These are phyloP conservation scores for Spatholobus suberectus DNA, from an alignment of 306 rosid species.

Conservation along the genomic window DNA sequence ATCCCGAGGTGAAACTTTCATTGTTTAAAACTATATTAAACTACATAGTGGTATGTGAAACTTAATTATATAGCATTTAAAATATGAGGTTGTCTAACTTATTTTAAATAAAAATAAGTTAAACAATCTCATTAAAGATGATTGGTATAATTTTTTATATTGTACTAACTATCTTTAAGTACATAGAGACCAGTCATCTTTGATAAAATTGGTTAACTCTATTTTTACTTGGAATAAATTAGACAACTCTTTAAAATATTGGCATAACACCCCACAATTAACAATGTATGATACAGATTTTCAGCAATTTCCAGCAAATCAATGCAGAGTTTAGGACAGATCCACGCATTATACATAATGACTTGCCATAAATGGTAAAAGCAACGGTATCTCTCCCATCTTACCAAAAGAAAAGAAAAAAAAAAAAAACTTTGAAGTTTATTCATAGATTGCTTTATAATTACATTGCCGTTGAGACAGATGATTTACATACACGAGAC, in stretches of 20 bases:
- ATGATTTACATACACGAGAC: constrained; percentile 45
- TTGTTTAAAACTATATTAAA: not conserved
- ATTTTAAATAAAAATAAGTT: too few species aligned
- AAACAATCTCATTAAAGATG: too few species aligned
- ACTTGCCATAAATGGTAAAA: constrained; percentile 17
- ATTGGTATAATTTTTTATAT: too few species aligned
- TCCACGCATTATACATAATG: constrained; percentile 26
- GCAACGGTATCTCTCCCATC: not conserved
- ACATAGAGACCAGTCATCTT: too few species aligned
- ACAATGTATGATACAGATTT: not conserved
- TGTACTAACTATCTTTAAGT: too few species aligned
- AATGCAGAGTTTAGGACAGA: not conserved
- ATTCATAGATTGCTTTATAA: constrained; percentile 39
- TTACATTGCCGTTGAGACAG: constrained; percentile 38
- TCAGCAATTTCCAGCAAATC: constrained; percentile 8
- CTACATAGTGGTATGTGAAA: not conserved
- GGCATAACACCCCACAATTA: not conserved
- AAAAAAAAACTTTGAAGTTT: constrained; percentile 1
- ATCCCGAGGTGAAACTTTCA: not conserved
- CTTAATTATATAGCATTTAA: not conserved
- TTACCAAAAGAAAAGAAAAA: not conserved
- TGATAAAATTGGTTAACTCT: too few species aligned
- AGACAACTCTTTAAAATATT: too few species aligned
- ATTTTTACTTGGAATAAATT: too few species aligned
- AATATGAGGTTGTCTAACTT: too few species aligned